These are phyloP conservation scores for Aspergillus ellipticus DNA, from an alignment of 495 filamentous ascomycete genomes.

Conservation along the genomic window DNA sequence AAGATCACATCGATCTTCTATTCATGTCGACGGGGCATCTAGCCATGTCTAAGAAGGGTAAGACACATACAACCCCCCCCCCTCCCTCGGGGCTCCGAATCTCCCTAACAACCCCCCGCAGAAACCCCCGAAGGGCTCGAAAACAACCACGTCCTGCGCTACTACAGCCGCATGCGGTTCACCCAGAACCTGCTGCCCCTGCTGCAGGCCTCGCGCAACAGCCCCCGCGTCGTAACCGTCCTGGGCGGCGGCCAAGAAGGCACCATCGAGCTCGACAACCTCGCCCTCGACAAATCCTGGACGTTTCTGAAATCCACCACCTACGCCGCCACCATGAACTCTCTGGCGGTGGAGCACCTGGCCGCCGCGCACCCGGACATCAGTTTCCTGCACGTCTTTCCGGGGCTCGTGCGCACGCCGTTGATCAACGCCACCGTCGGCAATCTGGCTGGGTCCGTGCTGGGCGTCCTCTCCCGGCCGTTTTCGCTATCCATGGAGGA, in stretches of 20 bases:
- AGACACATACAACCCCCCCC: not conserved
- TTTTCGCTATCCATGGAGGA: constrained; percentile 36
- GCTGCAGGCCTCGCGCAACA: constrained; percentile 37
- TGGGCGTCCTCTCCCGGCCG: constrained; percentile 21
- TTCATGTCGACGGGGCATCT: constrained; percentile 37
- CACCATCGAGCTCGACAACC: constrained; percentile 43
- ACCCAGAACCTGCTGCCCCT: constrained; percentile 60
- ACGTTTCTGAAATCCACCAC: constrained; percentile 27
- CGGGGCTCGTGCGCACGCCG: constrained; percentile 49
- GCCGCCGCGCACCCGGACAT: constrained; percentile 48
- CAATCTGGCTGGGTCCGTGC: not conserved
- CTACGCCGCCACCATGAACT: constrained; percentile 47
- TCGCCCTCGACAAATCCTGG: constrained; percentile 27
- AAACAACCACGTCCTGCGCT: constrained; percentile 47
- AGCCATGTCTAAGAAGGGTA: constrained; percentile 13
- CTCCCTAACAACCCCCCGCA: constrained; percentile 10
- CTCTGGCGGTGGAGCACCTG: constrained; percentile 47
- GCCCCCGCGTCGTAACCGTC: constrained; percentile 61
- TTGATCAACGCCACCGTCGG: constrained; percentile 21
- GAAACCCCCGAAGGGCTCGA: constrained; percentile 60
- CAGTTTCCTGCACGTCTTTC: constrained; percentile 55
- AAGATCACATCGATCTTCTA: constrained; percentile 58
- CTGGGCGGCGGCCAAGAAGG: constrained; percentile 52
- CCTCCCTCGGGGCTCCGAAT: not conserved
- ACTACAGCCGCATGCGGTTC: constrained; percentile 64